A percentile compares a stretch with the other conserved stretches of the same genome.
Evolutionary conservation across 1,139 yeast species (phyloP).

Genomic region (Yamadazyma triangularis): DNA sequence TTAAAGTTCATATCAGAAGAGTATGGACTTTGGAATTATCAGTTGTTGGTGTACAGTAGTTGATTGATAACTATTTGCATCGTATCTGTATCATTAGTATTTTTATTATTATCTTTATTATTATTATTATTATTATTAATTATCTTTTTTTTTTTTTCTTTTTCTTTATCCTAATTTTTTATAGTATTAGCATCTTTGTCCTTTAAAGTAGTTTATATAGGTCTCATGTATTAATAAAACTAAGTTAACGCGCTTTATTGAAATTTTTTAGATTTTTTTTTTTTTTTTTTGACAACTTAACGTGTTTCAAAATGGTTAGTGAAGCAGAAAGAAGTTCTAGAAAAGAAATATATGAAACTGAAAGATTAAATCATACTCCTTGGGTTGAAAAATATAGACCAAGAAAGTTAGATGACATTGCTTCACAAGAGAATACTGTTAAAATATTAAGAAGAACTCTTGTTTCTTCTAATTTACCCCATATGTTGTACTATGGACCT

Average conservation of each 20-base stretch:
- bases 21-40: conserved; percentile 83
- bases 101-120: no score
- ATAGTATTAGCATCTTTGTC: no score
- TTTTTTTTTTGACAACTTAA: background rate
- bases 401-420: conserved; percentile 72
- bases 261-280: no score
- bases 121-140: no score
- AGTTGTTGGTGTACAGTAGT: conserved; percentile 51
- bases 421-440: conserved; percentile 91
- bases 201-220: background rate
- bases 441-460: conserved; percentile 78
- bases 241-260: no score
- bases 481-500: conserved; percentile 94
- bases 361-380: conserved; percentile 53
- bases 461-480: conserved; percentile 81
- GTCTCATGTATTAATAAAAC: background rate
- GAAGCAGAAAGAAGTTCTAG: conserved; percentile 10
- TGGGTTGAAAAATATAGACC: conserved; percentile 89
- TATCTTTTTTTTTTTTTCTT: no score
- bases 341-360: conserved; percentile 33
- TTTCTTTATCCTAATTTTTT: no score
- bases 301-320: background rate
- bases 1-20: conserved; percentile 66
- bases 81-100: no score
- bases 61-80: no score